Evolutionary conservation across 2,329 filamentous ascomycete species (phyloP).

Genomic region (Colletotrichum chrysophilum): DNA sequence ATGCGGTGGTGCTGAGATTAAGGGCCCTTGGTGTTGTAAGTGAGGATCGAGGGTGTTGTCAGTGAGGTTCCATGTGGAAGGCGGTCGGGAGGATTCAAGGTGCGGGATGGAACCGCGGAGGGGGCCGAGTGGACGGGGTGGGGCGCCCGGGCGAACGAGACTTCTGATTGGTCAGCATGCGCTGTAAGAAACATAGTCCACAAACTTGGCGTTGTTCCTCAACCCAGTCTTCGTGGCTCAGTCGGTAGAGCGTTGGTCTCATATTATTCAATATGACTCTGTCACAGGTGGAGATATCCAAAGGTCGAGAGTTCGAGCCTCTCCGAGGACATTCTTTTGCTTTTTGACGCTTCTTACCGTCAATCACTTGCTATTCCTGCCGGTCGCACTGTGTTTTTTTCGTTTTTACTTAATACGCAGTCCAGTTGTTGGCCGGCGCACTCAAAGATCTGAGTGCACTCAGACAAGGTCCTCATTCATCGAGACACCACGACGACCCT

Average conservation of each 20-base stretch:
- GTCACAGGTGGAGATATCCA: background rate
- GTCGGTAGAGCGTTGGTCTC: conserved; percentile 23
- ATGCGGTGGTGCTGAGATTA: background rate
- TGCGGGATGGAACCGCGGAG: background rate
- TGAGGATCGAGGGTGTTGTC: background rate
- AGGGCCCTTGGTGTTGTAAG: background rate
- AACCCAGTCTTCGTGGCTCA: conserved; percentile 15
- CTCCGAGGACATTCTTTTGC: conserved; percentile 5
- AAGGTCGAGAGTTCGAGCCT: conserved; percentile 23
- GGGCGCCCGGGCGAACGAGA: background rate
- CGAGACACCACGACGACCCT: background rate
- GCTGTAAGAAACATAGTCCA: background rate
- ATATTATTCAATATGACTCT: conserved; percentile 10
- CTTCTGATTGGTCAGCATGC: rapidly evolving
- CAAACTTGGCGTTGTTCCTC: rapidly evolving
- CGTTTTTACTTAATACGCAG: no score
- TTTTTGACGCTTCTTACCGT: background rate
- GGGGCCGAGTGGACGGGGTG: background rate
- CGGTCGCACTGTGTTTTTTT: no score
- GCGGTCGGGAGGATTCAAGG: background rate
- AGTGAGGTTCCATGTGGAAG: background rate
- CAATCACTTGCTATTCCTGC: no score
- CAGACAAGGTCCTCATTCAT: background rate
- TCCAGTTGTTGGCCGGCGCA: background rate
- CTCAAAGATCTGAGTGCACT: background rate